Conservation (phyloP, 2,329 filamentous ascomycete species). For the Chaetomium sp. region DNA sequence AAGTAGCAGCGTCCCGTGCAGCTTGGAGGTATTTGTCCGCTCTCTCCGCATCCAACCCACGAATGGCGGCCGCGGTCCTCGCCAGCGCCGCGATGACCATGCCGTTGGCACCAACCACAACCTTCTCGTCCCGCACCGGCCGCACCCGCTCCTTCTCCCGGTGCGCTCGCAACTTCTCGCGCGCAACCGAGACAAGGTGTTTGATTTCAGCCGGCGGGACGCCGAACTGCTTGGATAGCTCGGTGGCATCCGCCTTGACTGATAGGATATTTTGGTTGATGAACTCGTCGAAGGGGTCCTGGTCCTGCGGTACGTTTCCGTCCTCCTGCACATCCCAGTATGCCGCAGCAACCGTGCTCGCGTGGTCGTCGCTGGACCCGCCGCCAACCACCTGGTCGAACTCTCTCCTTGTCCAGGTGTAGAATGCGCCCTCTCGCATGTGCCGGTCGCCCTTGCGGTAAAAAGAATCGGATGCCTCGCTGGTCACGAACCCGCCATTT, state of each 20-base stretch:
- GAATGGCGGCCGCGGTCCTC: conserved; percentile 70
- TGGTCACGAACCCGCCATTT: conserved; percentile 78
- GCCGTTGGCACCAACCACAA: conserved; percentile 85
- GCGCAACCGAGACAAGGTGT: conserved; percentile 66
- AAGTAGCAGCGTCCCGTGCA: conserved; percentile 69
- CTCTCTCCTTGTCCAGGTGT: conserved; percentile 89
- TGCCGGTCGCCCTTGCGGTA: conserved; percentile 74
- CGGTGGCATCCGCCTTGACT: conserved; percentile 66
- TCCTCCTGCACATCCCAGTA: conserved; percentile 84
- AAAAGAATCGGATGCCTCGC: conserved; percentile 86
- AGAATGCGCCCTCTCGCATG: conserved; percentile 89
- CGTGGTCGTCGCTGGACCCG: conserved; percentile 49
- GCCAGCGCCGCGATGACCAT: conserved; percentile 83
- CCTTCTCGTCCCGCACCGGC: conserved; percentile 84
- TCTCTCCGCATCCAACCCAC: conserved; percentile 57
- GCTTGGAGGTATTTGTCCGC: conserved; percentile 63
- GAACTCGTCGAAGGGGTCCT: conserved; percentile 92
- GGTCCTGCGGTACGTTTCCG: conserved; percentile 79
- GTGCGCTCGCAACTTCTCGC: conserved; percentile 68
- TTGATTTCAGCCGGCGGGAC: conserved; percentile 69
- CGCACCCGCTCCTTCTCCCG: conserved; percentile 73
- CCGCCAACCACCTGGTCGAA: conserved; percentile 74
- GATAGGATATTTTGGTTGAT: conserved; percentile 89
- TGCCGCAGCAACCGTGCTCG: conserved; percentile 72
- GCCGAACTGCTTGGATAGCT: conserved; percentile 74